phyloP scores from a whole-genome alignment of 2,329 filamentous ascomycete genomes.

The Trichophyton schoenleinii region DNA sequence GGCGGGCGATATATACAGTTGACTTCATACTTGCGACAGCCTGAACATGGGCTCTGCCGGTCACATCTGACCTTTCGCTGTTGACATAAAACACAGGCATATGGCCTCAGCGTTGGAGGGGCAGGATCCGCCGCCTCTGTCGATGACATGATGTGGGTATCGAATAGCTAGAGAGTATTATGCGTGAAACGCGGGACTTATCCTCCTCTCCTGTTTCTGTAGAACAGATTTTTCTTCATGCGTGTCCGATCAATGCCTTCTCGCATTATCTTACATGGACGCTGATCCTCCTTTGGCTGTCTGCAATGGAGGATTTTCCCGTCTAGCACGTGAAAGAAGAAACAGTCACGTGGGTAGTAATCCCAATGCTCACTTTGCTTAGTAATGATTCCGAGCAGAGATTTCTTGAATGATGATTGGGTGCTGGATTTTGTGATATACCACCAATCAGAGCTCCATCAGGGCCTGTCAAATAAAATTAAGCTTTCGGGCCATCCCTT shows the following conservation, averaged over 20 bases:
- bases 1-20: conserved; percentile 39
- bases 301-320: too few relatives aligned
- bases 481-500: too few relatives aligned
- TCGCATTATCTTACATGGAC: not conserved
- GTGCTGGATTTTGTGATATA: too few relatives aligned
- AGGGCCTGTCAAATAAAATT: too few relatives aligned
- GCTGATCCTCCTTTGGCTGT: too few relatives aligned
- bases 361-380: too few relatives aligned
- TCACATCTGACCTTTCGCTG: conserved; percentile 65
- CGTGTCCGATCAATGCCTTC: not conserved
- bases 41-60: conserved; percentile 57
- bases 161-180: not conserved
- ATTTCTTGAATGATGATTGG: too few relatives aligned
- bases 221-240: not conserved
- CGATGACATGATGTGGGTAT: not conserved
- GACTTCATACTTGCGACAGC: conserved; percentile 51
- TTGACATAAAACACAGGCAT: conserved; percentile 57
- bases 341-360: too few relatives aligned
- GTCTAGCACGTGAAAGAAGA: too few relatives aligned
- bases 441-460: too few relatives aligned
- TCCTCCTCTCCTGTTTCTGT: not conserved
- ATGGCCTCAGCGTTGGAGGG: not conserved
- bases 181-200: not conserved
- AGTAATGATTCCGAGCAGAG: too few relatives aligned
- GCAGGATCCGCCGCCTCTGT: not conserved